phyloP scores from a whole-genome alignment of 1,139 yeast genomes.

The Sugiyamaella japonica region DNA sequence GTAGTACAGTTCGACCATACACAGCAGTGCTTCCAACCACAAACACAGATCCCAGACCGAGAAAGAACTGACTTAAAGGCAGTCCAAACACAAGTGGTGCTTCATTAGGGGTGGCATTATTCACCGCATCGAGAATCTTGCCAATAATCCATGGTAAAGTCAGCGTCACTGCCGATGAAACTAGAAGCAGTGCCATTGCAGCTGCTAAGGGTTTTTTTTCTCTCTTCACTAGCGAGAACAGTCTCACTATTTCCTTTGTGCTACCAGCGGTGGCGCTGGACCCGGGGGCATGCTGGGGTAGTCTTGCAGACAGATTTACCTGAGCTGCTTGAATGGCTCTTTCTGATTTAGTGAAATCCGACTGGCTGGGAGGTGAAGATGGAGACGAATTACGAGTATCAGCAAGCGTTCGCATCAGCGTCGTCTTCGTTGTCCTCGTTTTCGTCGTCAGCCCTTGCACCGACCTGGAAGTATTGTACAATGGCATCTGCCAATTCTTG shows the following conservation, averaged over 20 bases:
- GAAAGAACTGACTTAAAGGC: conserved; percentile 50
- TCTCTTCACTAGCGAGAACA: conserved; percentile 50
- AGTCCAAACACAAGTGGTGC: conserved; percentile 47
- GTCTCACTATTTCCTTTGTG: conserved; percentile 50
- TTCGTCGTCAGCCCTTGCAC: too few relatives aligned
- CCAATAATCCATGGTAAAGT: conserved; percentile 80
- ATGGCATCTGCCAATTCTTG: neutral
- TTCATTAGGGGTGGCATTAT: conserved; percentile 42
- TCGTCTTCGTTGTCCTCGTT: too few relatives aligned
- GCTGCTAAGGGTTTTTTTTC: conserved; percentile 53
- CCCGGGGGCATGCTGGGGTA: conserved; percentile 25
- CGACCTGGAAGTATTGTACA: too few relatives aligned
- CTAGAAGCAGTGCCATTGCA: conserved; percentile 62
- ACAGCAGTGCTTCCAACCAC: conserved; percentile 73
- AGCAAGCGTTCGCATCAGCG: neutral
- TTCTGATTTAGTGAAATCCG: conserved; percentile 31
- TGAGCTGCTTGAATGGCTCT: conserved; percentile 39
- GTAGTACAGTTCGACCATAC: conserved; percentile 71
- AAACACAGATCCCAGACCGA: conserved; percentile 55
- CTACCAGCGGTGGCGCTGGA: conserved; percentile 33
- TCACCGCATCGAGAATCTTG: conserved; percentile 64
- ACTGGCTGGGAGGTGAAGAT: neutral
- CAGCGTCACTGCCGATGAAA: conserved; percentile 66
- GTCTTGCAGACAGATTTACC: conserved; percentile 39
- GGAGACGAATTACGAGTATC: neutral